Base-by-base conservation (phyloP, 1,284 basidiomycete species). In the Boletus sp. region DNA sequence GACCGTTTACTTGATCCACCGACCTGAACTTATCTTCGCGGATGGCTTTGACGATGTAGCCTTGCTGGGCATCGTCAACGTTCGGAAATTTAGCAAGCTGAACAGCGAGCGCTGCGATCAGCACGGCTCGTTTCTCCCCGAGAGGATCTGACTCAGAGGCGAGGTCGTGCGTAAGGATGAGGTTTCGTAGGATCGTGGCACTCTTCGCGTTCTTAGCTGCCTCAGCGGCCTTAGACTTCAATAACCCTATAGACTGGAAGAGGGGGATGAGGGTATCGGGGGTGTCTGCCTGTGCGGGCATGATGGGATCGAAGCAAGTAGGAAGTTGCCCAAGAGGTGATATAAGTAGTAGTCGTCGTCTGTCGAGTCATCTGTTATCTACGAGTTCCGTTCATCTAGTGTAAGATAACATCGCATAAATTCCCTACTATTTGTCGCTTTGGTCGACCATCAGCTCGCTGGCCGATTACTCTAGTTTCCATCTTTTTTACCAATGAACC, bases 1-100 rank as follows among this genome's bases (percentile, higher is more conserved):
- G 59, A 92, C 92, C 93, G 48, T 81, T 77, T 30, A 96, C 82
- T 72, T 97, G 94, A 64, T 98, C 95, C 6, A 82, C 78, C 33
- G 80, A 82, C 71, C 87, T 90, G 51, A 99, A 67, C 57, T 81
- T 80, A 19, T 80, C 85, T 50, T 83, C 78, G 20, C 85, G 64
- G 57, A 97, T 84, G 51, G 78, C 82, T 26, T 73, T 68, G 33
- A 93, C 76, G 16, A 88, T 70, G 64, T 86, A 94, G 46, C 72
- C 75, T 58, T 81, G 77, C 65, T 82, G 80, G n/a, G 70, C 70
- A 32, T 76, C 70, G 20, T 58, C 75, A 53, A 76, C 75, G 4
- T 55, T 56, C 8, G 64, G 62, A 0, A 68, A 66, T 65, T 89
- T 92, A 19, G 74, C 69, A 13, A 86, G 73, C 40, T 80, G 77